These are phyloP conservation scores for Elsinoe necatrix DNA, from an alignment of 2,329 filamentous ascomycete species.

Conservation along the genomic window DNA sequence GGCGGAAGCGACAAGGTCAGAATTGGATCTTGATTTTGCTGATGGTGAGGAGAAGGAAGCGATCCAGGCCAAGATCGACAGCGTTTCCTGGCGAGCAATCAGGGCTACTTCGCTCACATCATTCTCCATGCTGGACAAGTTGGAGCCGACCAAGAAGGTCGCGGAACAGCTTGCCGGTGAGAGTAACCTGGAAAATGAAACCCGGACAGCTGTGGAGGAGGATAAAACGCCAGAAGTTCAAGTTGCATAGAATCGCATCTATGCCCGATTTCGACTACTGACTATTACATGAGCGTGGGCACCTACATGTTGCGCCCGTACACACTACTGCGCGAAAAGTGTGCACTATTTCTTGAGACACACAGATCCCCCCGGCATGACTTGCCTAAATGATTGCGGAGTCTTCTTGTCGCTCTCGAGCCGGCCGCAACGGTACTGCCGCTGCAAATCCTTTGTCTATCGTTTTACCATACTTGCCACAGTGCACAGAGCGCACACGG, in stretches of 20 bases:
- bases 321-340: slow-evolving; percentile 4
- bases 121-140: slow-evolving; percentile 73
- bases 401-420: not conserved
- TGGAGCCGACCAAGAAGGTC: slow-evolving; percentile 70
- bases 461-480: not conserved
- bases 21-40: slow-evolving; percentile 83
- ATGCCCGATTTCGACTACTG: slow-evolving; percentile 1
- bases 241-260: not conserved
- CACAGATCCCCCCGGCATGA: slow-evolving; percentile 2
- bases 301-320: not conserved
- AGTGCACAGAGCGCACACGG: not conserved
- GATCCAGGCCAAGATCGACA: slow-evolving; percentile 65
- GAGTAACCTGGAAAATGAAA: slow-evolving; percentile 18
- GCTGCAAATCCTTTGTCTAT: not conserved
- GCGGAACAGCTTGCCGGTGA: slow-evolving; percentile 40
- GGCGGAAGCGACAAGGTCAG: slow-evolving; percentile 64
- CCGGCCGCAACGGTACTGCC: not conserved
- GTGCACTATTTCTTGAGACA: slow-evolving; percentile 1
- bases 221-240: slow-evolving; percentile 16
- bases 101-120: slow-evolving; percentile 68
- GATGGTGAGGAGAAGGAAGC: slow-evolving; percentile 50
- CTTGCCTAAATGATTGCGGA: slow-evolving; percentile 8
- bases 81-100: slow-evolving; percentile 83
- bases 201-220: slow-evolving; percentile 14
- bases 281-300: not conserved